Base-by-base conservation (phyloP, 805 yeast species). In the Millerago galiae region DNA sequence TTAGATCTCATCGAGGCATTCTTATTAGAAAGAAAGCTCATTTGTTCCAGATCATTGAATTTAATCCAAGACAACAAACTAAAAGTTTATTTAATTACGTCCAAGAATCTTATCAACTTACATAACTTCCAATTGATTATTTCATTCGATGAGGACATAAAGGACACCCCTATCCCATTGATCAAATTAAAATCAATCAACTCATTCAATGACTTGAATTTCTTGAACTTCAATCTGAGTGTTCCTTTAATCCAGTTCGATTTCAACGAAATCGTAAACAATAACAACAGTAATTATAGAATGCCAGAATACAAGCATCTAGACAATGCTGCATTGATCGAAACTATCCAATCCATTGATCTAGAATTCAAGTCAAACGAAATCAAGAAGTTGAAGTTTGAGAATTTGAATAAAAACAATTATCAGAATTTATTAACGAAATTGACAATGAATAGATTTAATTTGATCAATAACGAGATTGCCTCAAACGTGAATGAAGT, bases 1-100 rank as follows among this genome's bases (percentile, higher is more conserved):
- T 58, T 84, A 47, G 95, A 89, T 55, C 63, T 89, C 36, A 69
- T 89, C 7, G 97, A 89, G 59, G 84, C 90, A 0, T 68, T 83
- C 35, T 55, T 88, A 12, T 66, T 83, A n/a, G 96, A 96, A 2
- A 78, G 85, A 53, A 67, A 67, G 30, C 61, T 86, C 31, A 71
- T 73, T 47, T 83, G 83, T 54, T 72, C 72, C 46, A 74, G 95
- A 21, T 21, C 24, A 21, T 21, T 21, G 50, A 74, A 81, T 51
- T 77, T 88, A 13, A 38, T n/a, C 5, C 15, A 14, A 8, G 17
- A n/a, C 14, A 10, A n/a, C 15, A 86, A 34, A 40, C 31, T 42
- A 14, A 43, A 35, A 37, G 25, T 29, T 14, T 38, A 39, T n/a
- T 31, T 42, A n/a, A 34, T 42, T 13, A 35, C 42, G 13, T 29